phyloP scores from a whole-genome alignment of 257 asterid species.

The Solanum microdontum region DNA sequence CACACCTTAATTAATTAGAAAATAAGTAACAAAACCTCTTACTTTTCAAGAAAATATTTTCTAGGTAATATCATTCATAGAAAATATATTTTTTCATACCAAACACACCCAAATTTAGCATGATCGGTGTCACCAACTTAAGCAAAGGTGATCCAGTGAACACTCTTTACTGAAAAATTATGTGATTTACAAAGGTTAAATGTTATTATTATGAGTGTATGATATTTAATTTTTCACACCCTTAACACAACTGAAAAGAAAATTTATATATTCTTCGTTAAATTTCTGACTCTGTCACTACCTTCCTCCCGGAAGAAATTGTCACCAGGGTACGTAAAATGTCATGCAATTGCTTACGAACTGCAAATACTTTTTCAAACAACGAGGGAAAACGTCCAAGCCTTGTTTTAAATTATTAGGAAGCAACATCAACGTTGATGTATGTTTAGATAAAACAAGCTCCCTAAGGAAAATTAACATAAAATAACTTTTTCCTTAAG shows the following conservation, averaged over 20 bases:
- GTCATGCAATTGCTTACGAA: neutral
- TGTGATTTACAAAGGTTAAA: too few species aligned
- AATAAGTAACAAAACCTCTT: neutral
- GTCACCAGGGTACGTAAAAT: neutral
- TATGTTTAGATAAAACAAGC: neutral
- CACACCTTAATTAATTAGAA: neutral
- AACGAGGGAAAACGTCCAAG: neutral
- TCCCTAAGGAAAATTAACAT: neutral
- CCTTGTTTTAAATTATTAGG: neutral
- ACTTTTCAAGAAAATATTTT: neutral
- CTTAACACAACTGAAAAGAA: too few species aligned
- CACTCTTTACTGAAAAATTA: too few species aligned
- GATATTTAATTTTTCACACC: too few species aligned
- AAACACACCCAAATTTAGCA: neutral
- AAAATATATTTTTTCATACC: neutral
- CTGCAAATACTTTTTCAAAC: neutral
- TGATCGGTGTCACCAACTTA: neutral
- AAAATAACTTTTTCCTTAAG: neutral
- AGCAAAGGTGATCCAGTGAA: accelerated
- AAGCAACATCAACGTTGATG: neutral
- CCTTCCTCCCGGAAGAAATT: too few species aligned
- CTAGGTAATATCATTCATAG: neutral
- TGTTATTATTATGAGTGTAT: neutral
- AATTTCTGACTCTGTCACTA: too few species aligned
- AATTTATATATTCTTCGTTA: neutral